These are phyloP conservation scores for Populus davidiana DNA, from an alignment of 345 rosid species.

Conservation along the genomic window DNA sequence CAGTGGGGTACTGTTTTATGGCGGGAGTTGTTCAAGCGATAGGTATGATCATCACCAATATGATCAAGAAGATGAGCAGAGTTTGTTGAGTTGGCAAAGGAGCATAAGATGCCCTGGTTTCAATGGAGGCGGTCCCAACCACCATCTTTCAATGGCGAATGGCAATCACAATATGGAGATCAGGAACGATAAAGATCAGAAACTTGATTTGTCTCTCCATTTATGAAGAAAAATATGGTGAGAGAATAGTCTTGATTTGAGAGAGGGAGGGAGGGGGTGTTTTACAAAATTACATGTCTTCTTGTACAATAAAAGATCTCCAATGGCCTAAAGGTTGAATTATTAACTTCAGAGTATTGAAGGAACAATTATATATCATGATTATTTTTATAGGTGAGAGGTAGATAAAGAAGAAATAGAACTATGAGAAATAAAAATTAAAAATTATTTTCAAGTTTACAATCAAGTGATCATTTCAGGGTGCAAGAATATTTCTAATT, in stretches of 20 bases:
- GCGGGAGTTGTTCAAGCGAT: slow-evolving; percentile 16
- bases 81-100: slow-evolving; percentile 42
- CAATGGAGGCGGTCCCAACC: slow-evolving; percentile 11
- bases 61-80: slow-evolving; percentile 21
- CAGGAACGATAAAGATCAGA: slow-evolving; percentile 36
- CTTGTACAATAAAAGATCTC: neutral
- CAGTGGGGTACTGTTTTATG: slow-evolving; percentile 8
- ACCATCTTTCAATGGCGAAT: slow-evolving; percentile 13
- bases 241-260: neutral
- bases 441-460: too few relatives aligned
- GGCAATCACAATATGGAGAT: slow-evolving; percentile 12
- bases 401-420: too few relatives aligned
- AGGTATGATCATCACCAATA: neutral
- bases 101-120: slow-evolving; percentile 26
- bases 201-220: slow-evolving; percentile 82
- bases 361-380: too few relatives aligned
- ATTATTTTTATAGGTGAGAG: too few relatives aligned
- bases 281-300: neutral
- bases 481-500: too few relatives aligned
- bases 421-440: too few relatives aligned
- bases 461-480: too few relatives aligned
- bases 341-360: neutral
- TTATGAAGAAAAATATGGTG: slow-evolving; percentile 34
- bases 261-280: neutral
- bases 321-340: neutral